Percentiles rank a stretch among this genome's conserved stretches.
Conservation (phyloP, 2,329 filamentous ascomycete species). For the Beauveria rudraprayagi region DNA sequence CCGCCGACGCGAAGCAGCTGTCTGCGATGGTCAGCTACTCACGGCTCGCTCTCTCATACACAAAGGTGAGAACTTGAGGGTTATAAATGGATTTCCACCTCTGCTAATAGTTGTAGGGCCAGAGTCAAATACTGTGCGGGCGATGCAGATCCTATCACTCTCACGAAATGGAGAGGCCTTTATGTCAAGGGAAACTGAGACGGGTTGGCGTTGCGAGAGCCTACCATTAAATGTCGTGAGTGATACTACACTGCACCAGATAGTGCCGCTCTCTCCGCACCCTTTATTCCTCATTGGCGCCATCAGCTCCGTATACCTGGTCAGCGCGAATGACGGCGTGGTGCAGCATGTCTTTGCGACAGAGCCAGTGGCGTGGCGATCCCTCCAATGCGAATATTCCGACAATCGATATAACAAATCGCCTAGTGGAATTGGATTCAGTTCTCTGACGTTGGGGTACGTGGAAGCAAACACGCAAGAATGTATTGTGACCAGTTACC, state of each 20-base stretch:
- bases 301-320: constrained; percentile 49
- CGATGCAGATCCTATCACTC: constrained; percentile 35
- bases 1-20: constrained; percentile 34
- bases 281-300: constrained; percentile 54
- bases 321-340: constrained; percentile 33
- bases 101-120: constrained; percentile 3
- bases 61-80: constrained; percentile 19
- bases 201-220: constrained; percentile 42
- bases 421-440: constrained; percentile 37
- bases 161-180: constrained; percentile 44
- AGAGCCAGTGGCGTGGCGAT: constrained; percentile 48
- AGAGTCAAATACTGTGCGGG: constrained; percentile 12
- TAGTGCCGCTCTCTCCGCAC: constrained; percentile 51
- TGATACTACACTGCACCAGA: constrained; percentile 39
- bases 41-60: constrained; percentile 40
- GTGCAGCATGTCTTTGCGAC: constrained; percentile 56
- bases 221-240: constrained; percentile 35
- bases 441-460: constrained; percentile 58
- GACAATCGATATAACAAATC: constrained; percentile 14
- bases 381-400: constrained; percentile 53
- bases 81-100: neutral
- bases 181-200: constrained; percentile 30
- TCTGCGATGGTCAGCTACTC: constrained; percentile 46
- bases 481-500: constrained; percentile 58
- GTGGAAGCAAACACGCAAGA: constrained; percentile 50